Base-by-base conservation (phyloP, 768 basidiomycete species). In the Pleurotus cornucopiae region DNA sequence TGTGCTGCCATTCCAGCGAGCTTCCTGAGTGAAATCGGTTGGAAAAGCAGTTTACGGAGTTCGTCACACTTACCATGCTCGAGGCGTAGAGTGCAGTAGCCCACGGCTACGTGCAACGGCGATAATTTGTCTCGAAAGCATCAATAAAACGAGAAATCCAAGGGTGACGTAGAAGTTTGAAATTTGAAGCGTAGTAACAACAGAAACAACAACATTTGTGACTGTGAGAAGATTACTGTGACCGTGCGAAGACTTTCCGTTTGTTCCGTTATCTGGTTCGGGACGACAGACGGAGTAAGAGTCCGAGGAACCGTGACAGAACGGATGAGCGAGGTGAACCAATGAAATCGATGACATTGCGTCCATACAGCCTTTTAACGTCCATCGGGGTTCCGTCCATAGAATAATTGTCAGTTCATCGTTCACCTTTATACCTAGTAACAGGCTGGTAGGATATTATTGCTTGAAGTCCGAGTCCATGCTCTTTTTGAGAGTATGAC, bases 51-150 rank as follows among this genome's bases (percentile, higher is more conserved):
- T 54, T 34, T 52, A 11, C 14, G 14, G 48, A 48, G 37, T 4
- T 25, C 52, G 56, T 46, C 39, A n/a, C 30, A 60, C 75, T 57
- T 62, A 83, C 83, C 81, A 82, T 69, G 73, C 75, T 64, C 72
- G 74, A 47, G 78, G 68, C 63, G 79, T 62, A 39, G 68, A 60
- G 18, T 48, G 20, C 41, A 79, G 61, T 14, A 83, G 66, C 57
- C 75, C 76, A 59, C 84, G 84, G 61, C 81, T 77, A 55, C 84
- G 83, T 58, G 87, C 86, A 55, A 84, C 71, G 57, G 82, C 78
- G 57, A 89, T 73, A 58, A 89, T 77, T 59, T 77, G 85, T 78
- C 83, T 82, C 63, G 88, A 88, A 37, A 89, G 77, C 87, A 90
- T 90, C 55, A 43, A 55, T 61, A 39, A 18, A 18, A 44, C 18